Evolutionary conservation across 768 basidiomycete species (phyloP), one percentile per base, ranked within the genome.

Genomic region (Albatrellus ellisii): DNA sequence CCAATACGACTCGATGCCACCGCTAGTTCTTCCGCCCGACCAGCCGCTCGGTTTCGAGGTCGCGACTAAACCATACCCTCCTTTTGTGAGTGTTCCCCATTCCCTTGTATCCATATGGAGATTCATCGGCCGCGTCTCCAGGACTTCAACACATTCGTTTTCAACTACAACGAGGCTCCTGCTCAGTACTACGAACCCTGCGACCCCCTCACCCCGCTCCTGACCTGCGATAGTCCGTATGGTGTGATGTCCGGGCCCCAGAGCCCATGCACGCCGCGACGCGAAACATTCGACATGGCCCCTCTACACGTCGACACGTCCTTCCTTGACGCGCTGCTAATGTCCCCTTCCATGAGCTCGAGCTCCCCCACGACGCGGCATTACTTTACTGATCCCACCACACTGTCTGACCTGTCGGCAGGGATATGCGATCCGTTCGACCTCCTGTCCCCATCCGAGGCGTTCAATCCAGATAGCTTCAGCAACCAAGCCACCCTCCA

Each of bases 111-210:
- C 9, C 24, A n/a, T 36, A 5, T 12, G 14, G 20, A 3, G 28
- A 31, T 28, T 39, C 1, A 18, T 41, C 20, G 8, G n/a, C 17
- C 22, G 9, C 36, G 29, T 20, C 25, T 26, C 8, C n/a, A 51
- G 50, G 42, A 35, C 15, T 49, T 51, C 20, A 34, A 41, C 42
- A 43, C 50, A 46, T 51, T 51, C 50, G 47, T 51, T 51, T 51
- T 51, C 32, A 31, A 39, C 22, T 35, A 45, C 21, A 17, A 44
- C 36, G 41, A 43, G 22, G 47, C 47, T 2, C 17, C 41, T 36
- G 15, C 31, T 9, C 35, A 36, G 25, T 46, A 48, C 47, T 45
- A 48, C 27, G 44, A 49, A 14, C 41, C 44, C 18, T 46, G 49
- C 24, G 50, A 51, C 35, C 50, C 50, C 4, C 50, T 51, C 35